Percentiles rank a stretch among this genome's conserved stretches.
These are phyloP conservation scores for Corylus americana DNA, from an alignment of 306 rosid genomes.

Conservation along the genomic window DNA sequence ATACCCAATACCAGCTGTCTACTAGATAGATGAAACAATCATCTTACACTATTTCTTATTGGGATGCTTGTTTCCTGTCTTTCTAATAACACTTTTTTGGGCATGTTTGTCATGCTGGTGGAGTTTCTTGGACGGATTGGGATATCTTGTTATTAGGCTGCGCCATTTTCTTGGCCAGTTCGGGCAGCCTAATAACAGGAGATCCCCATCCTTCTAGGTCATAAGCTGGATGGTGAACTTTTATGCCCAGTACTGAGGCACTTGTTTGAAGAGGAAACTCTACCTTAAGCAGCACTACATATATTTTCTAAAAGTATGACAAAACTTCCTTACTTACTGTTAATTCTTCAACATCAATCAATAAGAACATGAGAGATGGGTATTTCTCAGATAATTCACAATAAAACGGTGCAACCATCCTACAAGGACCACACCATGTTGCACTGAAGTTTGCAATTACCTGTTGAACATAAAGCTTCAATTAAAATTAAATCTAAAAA, in stretches of 20 bases:
- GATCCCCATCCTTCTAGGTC: not conserved
- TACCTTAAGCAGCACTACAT: not conserved
- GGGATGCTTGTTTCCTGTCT: not conserved
- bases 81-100: conserved; percentile 12
- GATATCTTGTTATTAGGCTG: too few species aligned
- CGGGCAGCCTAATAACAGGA: too few species aligned
- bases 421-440: conserved; percentile 97
- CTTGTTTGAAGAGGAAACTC: not conserved
- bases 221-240: not conserved
- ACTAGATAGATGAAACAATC: conserved; percentile 3
- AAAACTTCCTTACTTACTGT: conserved; percentile 57
- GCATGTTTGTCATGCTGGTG: not conserved
- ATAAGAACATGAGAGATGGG: conserved; percentile 73
- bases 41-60: conserved; percentile 3
- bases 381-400: conserved; percentile 78
- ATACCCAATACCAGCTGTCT: not conserved
- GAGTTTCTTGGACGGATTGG: too few species aligned
- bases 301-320: not conserved
- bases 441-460: conserved; percentile 97
- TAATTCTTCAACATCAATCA: conserved; percentile 90
- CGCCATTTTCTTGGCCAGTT: too few species aligned
- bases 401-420: conserved; percentile 70
- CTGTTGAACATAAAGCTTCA: conserved; percentile 48
- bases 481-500: conserved; percentile 4
- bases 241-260: conserved; percentile 1